A percentile compares a stretch with the other conserved stretches of the same genome.
These are phyloP conservation scores for Penicillium sp. DNA, from an alignment of 2,329 filamentous ascomycete species.

Conservation along the genomic window DNA sequence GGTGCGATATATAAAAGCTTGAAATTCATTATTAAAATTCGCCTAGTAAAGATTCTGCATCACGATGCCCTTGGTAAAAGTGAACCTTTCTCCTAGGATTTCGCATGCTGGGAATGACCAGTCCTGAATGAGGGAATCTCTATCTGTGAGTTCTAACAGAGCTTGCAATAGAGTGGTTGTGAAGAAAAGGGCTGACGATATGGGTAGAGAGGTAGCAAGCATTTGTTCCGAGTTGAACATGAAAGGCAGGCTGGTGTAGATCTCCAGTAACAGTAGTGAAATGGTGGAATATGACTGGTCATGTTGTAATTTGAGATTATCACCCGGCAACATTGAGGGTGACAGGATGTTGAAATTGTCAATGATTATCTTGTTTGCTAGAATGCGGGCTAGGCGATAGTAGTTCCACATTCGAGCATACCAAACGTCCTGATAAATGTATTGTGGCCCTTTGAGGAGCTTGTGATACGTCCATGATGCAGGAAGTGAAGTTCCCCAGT, in stretches of 20 bases:
- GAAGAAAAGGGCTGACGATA: neutral
- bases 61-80: neutral
- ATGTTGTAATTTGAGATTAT: neutral
- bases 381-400: constrained; percentile 4
- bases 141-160: neutral
- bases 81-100: neutral
- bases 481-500: neutral
- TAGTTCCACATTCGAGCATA: constrained; percentile 6
- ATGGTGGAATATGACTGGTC: neutral
- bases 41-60: neutral
- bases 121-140: neutral
- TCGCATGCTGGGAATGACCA: neutral
- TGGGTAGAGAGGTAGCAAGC: neutral
- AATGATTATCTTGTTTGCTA: neutral
- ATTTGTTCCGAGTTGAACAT: constrained; percentile 1
- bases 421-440: neutral
- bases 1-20: neutral
- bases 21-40: neutral
- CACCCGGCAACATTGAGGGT: no score
- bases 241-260: neutral
- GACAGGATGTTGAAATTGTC: neutral
- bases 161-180: neutral
- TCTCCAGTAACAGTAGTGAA: neutral
- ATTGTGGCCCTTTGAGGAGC: neutral
- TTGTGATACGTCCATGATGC: neutral